A percentile compares a stretch with the other conserved stretches of the same genome.
Evolutionary conservation across 2,329 filamentous ascomycete species (phyloP).

Genomic region (Paraphoma sp.): DNA sequence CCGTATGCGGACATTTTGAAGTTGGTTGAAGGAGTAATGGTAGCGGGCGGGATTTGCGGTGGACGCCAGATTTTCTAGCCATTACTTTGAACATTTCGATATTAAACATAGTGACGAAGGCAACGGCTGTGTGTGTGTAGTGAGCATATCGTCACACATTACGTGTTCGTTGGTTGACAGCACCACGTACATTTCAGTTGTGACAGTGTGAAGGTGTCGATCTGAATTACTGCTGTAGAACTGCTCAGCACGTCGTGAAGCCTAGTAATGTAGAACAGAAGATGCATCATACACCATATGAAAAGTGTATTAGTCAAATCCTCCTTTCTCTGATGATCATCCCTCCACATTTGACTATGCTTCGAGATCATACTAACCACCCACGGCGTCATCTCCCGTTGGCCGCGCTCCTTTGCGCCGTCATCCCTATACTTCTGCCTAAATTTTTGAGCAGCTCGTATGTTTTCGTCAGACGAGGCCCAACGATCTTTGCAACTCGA

Average conservation of each 20-base stretch:
- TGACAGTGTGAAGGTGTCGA: too few relatives aligned
- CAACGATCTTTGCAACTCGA: not conserved
- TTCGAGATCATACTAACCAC: not conserved
- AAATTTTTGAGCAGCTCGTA: not conserved
- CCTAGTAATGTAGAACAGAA: too few relatives aligned
- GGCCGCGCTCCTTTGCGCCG: not conserved
- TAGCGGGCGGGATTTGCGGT: not conserved
- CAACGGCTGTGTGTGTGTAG: too few relatives aligned
- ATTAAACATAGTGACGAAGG: too few relatives aligned
- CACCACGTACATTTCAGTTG: too few relatives aligned
- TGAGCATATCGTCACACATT: too few relatives aligned
- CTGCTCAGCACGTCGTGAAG: too few relatives aligned
- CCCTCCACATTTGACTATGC: not conserved
- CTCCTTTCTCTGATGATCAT: not conserved
- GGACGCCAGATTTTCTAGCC: too few relatives aligned
- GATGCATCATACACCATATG: not conserved
- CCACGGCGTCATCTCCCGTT: not conserved
- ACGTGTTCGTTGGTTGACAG: too few relatives aligned
- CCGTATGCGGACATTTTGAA: constrained; percentile 13
- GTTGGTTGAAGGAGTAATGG: not conserved
- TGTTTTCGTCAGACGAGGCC: not conserved
- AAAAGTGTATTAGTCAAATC: not conserved
- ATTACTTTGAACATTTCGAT: too few relatives aligned
- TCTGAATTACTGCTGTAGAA: too few relatives aligned
- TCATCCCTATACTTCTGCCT: not conserved